phyloP scores from a whole-genome alignment of 2,329 filamentous ascomycete species.

The Cladophialophora immunda region DNA sequence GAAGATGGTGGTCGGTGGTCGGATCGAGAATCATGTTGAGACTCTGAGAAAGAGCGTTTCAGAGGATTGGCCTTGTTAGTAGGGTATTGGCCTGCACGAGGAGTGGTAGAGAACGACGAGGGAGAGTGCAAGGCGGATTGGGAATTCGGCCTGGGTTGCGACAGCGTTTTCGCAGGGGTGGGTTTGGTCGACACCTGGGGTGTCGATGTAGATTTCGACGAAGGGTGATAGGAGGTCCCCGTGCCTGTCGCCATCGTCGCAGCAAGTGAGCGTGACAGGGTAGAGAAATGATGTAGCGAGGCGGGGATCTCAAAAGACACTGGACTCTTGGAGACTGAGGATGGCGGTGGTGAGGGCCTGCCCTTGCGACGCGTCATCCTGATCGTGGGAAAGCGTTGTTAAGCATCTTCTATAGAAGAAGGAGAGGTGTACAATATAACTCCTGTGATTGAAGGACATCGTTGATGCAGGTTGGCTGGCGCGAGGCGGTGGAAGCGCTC shows the following conservation, averaged over 20 bases:
- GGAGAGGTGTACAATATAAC: neutral
- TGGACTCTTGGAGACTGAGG: conserved; percentile 30
- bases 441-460: neutral
- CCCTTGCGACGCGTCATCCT: conserved; percentile 37
- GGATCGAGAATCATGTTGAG: conserved; percentile 13
- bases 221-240: neutral
- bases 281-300: conserved; percentile 36
- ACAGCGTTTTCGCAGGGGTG: neutral
- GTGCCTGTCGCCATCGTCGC: conserved; percentile 16
- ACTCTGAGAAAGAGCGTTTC: conserved; percentile 22
- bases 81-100: conserved; percentile 12
- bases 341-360: conserved; percentile 24
- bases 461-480: conserved; percentile 2
- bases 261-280: conserved; percentile 34
- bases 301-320: conserved; percentile 37
- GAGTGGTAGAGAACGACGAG: conserved; percentile 1
- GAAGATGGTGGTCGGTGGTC: conserved; percentile 4
- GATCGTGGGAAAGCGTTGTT: conserved; percentile 8
- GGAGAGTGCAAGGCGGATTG: conserved; percentile 20
- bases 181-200: neutral
- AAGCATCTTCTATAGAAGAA: neutral
- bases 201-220: neutral
- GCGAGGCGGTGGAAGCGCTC: conserved; percentile 5
- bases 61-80: conserved; percentile 9
- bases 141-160: conserved; percentile 24